Base-by-base conservation (phyloP, 2,329 filamentous ascomycete species). In the Parastagonospora nodorum region DNA sequence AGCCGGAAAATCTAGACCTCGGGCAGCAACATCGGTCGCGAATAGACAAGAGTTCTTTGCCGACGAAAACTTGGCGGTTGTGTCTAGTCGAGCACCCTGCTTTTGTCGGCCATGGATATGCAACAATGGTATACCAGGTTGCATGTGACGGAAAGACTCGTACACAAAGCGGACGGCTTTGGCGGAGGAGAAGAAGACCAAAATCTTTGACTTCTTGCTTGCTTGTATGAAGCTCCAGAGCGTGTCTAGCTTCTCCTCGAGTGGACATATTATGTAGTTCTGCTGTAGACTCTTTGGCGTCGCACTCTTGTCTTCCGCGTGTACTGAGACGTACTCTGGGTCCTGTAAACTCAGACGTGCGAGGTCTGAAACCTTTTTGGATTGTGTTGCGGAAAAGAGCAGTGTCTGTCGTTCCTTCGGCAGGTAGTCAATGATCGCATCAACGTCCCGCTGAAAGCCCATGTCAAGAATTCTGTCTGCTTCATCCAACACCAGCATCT, bases 151-250 rank as follows among this genome's bases (percentile, higher is more conserved):
- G 70, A 99, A 93, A 14, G 88, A 87, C 71, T 99, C 94, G 75
- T 95, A 97, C 5, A 94, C 89, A 69, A 97, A 99, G 11, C 94
- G 88, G 14, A 99, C 94, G 69, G 97, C 92, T 72, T 99, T 99
- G 40, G 92, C 92, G 0, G 92, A 96, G 3, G 92, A 96, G 51
- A 99, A 76, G 70, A 99, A 99, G 19, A 97, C 92, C 15, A 99
- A 85, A 2, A 96, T 96, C 75, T 97, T 99, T 58, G 87, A 87
- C 75, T 96, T 96, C 45, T 97, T 82, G 66, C 95, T 96, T 6
- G 88, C 83, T 60, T 93, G 88, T 60, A 99, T 88, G 73, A 99
- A 99, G 27, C 91, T 92, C 80, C 88, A 99, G 2, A 99, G 77
- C 0, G 89, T 96, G 69, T 97, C 89, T 42, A 99, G 80, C 73